Conservation (phyloP, 2,329 filamentous ascomycete genomes). For the Parastagonospora nodorum region DNA sequence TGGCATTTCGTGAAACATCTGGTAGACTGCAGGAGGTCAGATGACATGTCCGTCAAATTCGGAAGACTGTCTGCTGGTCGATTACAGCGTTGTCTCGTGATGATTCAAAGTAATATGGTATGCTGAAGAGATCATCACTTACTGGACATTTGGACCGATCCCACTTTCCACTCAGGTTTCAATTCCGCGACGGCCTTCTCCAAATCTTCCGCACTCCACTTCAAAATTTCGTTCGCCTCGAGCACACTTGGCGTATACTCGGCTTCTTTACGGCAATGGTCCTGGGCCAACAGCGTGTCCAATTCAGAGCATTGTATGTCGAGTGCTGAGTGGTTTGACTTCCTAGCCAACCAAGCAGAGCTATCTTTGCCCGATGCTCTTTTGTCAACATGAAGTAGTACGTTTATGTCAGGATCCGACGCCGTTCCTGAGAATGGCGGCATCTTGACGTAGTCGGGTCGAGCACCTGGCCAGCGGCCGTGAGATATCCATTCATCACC, state of each 20-base stretch:
- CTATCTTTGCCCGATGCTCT: constrained; percentile 18
- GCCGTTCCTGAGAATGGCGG: constrained; percentile 3
- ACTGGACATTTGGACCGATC: constrained; percentile 47
- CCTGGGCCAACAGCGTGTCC: constrained; percentile 60
- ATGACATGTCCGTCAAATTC: not conserved
- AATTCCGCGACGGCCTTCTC: constrained; percentile 28
- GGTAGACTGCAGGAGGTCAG: constrained; percentile 52
- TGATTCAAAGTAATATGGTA: no score
- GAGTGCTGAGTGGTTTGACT: constrained; percentile 55
- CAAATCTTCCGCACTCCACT: constrained; percentile 48
- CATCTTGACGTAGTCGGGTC: constrained; percentile 11
- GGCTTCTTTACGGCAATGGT: constrained; percentile 62
- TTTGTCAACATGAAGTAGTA: constrained; percentile 16
- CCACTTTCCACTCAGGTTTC: constrained; percentile 14
- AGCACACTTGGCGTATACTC: constrained; percentile 64
- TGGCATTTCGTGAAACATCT: constrained; percentile 69
- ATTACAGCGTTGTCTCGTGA: no score
- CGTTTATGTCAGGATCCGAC: not conserved
- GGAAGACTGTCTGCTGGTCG: not conserved
- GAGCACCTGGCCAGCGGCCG: constrained; percentile 15
- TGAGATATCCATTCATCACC: constrained; percentile 11
- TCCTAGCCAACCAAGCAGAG: constrained; percentile 69
- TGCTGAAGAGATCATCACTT: constrained; percentile 16
- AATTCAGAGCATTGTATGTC: constrained; percentile 66
- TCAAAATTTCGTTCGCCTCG: constrained; percentile 51